Base-by-base conservation (phyloP, 1,284 basidiomycete genomes). In the Rhizopogon parksii region DNA sequence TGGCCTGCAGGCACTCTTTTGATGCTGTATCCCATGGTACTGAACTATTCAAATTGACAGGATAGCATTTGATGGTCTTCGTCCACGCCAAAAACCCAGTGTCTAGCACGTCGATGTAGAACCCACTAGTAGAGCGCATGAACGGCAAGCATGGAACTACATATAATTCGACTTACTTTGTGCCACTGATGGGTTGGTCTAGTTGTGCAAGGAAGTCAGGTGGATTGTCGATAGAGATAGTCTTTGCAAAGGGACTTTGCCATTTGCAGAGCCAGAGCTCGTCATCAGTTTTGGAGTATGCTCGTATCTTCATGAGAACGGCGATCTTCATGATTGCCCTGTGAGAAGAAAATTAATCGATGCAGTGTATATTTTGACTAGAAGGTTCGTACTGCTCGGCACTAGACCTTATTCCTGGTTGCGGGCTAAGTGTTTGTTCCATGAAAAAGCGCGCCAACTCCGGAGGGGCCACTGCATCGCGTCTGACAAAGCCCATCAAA, bases 11-110 rank as follows among this genome's bases (percentile, higher is more conserved):
- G n/a, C 78, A 78, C 4, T 79, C 68, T 40, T 70, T 62, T 1
- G 90, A 91, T 1, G 68, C 68, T 1, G 66, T 37, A 48, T 95
- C 89, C 84, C 92, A 92, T 3, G 65, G 53, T 53, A 85, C 76
- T 1, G 67, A n/a, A 72, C 70, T 36, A 74, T 74, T 48, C 72
- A 79, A 6, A 3, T 71, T 68, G 60, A 59, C 76, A 61, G 55
- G 66, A 61, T 94, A 92, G 30, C 80, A 91, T 61, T 85, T 84
- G 52, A 93, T 74, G 36, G 73, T 75, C 43, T 80, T 70, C 34
- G 82, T 76, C 93, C 95, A 97, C 1, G 83, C 74, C 47, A 98
- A 70, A 77, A 95, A 97, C 1, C 95, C 95, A 1, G 87, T 89
- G 43, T 76, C 71, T 19, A 87, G 72, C 64, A 93, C 91, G 71